A percentile compares a stretch with the other conserved stretches of the same genome.
These are phyloP conservation scores for Aspergillus taichungensis DNA, from an alignment of 495 filamentous ascomycete species.

Conservation along the genomic window DNA sequence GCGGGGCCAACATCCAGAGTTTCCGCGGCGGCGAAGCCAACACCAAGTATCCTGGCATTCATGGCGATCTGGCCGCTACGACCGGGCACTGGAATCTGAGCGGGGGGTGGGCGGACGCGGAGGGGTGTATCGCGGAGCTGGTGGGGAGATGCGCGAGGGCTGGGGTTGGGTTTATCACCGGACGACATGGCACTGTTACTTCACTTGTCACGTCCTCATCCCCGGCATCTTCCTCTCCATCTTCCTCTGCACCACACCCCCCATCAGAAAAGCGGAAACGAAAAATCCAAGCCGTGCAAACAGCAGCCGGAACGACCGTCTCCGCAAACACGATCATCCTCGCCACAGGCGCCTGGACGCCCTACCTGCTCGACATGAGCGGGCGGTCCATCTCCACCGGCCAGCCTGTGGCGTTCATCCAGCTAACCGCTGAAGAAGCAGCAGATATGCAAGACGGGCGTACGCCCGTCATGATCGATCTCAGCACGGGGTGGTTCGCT, in stretches of 20 bases:
- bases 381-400: constrained; percentile 33
- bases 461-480: constrained; percentile 63
- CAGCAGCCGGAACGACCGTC: constrained; percentile 41
- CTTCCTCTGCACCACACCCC: too few relatives aligned
- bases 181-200: constrained; percentile 18
- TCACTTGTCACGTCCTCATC: constrained; percentile 12
- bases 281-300: constrained; percentile 40
- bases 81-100: constrained; percentile 59
- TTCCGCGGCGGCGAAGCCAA: constrained; percentile 27
- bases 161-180: constrained; percentile 21
- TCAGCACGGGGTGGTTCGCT: constrained; percentile 62
- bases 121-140: constrained; percentile 51
- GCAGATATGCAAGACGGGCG: constrained; percentile 29
- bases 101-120: constrained; percentile 71
- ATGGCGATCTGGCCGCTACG: constrained; percentile 14
- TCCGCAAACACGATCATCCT: constrained; percentile 60
- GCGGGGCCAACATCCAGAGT: neutral
- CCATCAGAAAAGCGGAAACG: too few relatives aligned
- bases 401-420: constrained; percentile 63
- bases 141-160: constrained; percentile 22
- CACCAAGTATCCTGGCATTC: constrained; percentile 12
- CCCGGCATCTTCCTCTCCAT: too few relatives aligned
- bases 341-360: constrained; percentile 74
- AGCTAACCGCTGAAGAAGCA: constrained; percentile 54
- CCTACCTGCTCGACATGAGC: constrained; percentile 39